Base-by-base conservation (phyloP, 495 filamentous ascomycete genomes). In the Thermothielavioides terrestris region DNA sequence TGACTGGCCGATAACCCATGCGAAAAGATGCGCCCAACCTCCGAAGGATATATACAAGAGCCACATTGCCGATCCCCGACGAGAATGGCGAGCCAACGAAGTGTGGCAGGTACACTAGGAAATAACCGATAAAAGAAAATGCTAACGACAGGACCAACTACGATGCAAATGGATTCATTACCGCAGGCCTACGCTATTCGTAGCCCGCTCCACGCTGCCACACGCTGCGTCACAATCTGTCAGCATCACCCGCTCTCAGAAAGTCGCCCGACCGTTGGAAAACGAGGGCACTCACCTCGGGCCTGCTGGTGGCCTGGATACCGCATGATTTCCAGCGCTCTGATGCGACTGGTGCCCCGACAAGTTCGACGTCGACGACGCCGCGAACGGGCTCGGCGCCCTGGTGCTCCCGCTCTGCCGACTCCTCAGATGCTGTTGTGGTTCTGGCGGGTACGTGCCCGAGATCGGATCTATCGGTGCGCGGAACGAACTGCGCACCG, bases 121-220 rank as follows among this genome's bases (percentile, higher is more conserved):
- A 31, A 17, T 7, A 26, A 15, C 1, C 5, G 9, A 30, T 3
- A 46, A 23, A 42, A 27, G 6, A 11, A 12, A 15, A 26, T 21
- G 35, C 27, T 10, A 11, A 31, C 56, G 42, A 41, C 18, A 28
- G 9, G n/a, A 42, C 28, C 17, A 44, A 3, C 30, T 14, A 40
- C 8, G 18, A 30, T 28, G 25, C 4, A 46, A 52, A 46, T 36
- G 9, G 8, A 10, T 4, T 14, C 22, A 30, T 31, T 35, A 42
- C 6, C 4, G 6, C 3, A 42, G 20, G 12, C 25, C 8, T 20
- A n/a, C 17, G 11, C 31, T 35, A 21, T 36, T 22, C 76, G 55
- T 79, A 79, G 42, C 76, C 76, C 20, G 76, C 76, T 38, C 76
- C 76, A 49, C 73, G 68, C 60, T 79, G 75, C 76, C 76, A 79